phyloP scores from a whole-genome alignment of 164 flowering plant species.

The Buxus sempervirens region DNA sequence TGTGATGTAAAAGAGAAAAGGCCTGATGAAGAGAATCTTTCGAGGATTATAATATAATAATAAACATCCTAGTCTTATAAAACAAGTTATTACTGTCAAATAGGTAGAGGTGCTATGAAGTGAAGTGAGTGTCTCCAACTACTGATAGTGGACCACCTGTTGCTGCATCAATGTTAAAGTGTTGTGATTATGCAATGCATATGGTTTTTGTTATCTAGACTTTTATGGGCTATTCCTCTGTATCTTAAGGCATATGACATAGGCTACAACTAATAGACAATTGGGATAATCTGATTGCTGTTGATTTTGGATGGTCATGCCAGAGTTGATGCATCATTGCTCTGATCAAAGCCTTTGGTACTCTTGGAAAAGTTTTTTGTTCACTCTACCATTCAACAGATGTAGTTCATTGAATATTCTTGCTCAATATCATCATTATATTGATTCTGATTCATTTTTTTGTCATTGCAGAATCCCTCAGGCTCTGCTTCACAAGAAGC shows the following conservation, averaged over 20 bases:
- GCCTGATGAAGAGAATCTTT: background rate
- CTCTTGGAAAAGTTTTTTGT: background rate
- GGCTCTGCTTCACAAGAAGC: conserved; percentile 26
- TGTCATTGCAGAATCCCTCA: conserved; percentile 30
- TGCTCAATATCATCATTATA: background rate
- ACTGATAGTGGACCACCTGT: conserved; percentile 1
- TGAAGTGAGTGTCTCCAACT: background rate
- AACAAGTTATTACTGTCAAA: background rate
- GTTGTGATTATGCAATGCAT: background rate
- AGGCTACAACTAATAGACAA: background rate
- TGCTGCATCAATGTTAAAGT: background rate
- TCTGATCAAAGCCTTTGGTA: background rate
- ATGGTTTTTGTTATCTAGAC: background rate
- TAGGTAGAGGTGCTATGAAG: background rate
- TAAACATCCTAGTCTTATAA: too few relatives aligned
- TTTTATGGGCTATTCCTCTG: too few relatives aligned
- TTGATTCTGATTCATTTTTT: conserved; percentile 14
- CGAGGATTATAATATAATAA: background rate
- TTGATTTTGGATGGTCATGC: background rate
- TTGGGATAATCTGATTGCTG: conserved; percentile 6
- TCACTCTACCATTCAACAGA: background rate
- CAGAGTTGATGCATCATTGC: background rate
- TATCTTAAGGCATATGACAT: background rate
- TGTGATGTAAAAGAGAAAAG: background rate
- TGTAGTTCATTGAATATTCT: background rate